These are phyloP conservation scores for Monilinia fructigena DNA, from an alignment of 2,329 filamentous ascomycete species.

Conservation along the genomic window DNA sequence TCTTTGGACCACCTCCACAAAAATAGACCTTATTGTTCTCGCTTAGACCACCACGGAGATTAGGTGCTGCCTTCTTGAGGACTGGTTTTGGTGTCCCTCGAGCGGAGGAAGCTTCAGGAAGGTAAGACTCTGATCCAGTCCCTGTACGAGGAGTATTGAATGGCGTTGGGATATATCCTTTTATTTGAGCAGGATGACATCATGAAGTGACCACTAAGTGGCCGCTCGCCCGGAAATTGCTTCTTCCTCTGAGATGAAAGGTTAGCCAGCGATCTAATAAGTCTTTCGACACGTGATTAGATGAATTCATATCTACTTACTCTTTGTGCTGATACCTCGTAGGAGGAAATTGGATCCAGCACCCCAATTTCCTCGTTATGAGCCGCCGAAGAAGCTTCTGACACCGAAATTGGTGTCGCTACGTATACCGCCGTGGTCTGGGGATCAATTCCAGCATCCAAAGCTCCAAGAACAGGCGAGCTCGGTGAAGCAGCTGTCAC, in stretches of 20 bases:
- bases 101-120: not conserved
- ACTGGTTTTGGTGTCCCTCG: not conserved
- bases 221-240: not conserved
- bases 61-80: not conserved
- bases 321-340: not conserved
- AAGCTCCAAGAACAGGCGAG: constrained; percentile 10
- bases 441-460: not conserved
- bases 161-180: constrained; percentile 12
- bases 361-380: constrained; percentile 7
- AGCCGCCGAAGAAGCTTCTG: not conserved
- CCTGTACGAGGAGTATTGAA: constrained; percentile 9
- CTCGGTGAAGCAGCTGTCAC: constrained; percentile 9
- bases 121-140: not conserved
- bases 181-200: constrained; percentile 16
- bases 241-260: not conserved
- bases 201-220: constrained; percentile 7
- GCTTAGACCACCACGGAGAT: not conserved
- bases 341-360: not conserved
- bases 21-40: not conserved
- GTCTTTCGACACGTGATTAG: constrained; percentile 1
- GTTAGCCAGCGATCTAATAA: not conserved
- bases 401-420: not conserved
- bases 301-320: not conserved
- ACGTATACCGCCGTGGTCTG: not conserved
- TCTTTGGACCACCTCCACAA: constrained; percentile 19